These are phyloP conservation scores for Athelia psychrophila DNA, from an alignment of 1,284 basidiomycete species.

Conservation along the genomic window DNA sequence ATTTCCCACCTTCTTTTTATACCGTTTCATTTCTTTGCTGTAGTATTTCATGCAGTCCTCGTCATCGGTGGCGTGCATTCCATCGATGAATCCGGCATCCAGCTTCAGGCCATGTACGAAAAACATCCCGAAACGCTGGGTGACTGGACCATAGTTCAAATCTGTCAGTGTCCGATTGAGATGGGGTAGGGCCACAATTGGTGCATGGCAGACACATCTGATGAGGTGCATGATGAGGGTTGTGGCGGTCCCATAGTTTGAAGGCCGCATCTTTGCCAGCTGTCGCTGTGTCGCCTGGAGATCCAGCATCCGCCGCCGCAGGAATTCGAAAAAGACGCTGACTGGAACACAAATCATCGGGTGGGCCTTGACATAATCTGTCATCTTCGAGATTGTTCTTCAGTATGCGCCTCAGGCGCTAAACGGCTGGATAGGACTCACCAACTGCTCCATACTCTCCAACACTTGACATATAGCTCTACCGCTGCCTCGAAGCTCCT, in stretches of 20 bases:
- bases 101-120: slow-evolving; percentile 11
- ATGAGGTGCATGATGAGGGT: slow-evolving; percentile 13
- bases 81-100: not conserved
- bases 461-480: not conserved
- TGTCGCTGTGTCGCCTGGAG: slow-evolving; percentile 7
- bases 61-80: slow-evolving; percentile 1
- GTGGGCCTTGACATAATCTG: not conserved
- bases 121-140: slow-evolving; percentile 5
- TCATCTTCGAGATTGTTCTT: not conserved
- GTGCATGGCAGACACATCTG: not conserved
- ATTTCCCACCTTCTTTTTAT: not conserved
- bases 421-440: no score
- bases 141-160: not conserved
- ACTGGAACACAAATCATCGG: slow-evolving; percentile 11
- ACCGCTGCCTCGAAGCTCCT: slow-evolving; percentile 9
- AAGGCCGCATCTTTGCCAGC: not conserved
- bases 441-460: not conserved
- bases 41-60: not conserved
- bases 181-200: slow-evolving; percentile 6
- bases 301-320: not conserved
- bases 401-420: not conserved
- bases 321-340: slow-evolving; percentile 5
- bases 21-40: not conserved
- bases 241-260: slow-evolving; percentile 8
- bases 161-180: slow-evolving; percentile 10